Evolutionary conservation across 495 filamentous ascomycete genomes (phyloP).

Genomic region (Penicillium fimorum): DNA sequence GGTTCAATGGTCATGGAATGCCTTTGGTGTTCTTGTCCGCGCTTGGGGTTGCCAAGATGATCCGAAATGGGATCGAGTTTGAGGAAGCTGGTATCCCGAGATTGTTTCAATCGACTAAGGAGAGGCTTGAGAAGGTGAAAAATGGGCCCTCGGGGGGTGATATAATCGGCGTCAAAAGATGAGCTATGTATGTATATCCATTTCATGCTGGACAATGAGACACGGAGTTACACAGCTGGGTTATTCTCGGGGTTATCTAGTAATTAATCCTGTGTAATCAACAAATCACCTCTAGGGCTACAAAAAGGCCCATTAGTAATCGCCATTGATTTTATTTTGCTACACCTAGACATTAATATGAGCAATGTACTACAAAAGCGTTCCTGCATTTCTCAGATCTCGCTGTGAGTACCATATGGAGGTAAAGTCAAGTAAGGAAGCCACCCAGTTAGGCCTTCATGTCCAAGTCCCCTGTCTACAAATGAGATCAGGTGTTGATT

Average conservation of each 20-base stretch:
- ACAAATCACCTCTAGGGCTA: background rate
- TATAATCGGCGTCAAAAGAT: background rate
- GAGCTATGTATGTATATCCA: background rate
- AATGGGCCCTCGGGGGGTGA: background rate
- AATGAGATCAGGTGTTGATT: too few species aligned
- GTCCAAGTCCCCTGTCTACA: too few species aligned
- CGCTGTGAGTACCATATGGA: too few species aligned
- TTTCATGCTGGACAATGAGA: background rate
- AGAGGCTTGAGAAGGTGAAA: background rate
- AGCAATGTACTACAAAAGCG: too few species aligned
- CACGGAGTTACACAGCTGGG: background rate
- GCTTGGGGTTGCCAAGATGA: conserved; percentile 49
- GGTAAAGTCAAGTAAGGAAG: too few species aligned
- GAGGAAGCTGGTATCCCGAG: conserved; percentile 38
- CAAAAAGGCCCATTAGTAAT: too few species aligned
- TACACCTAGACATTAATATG: too few species aligned
- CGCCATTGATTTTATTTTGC: too few species aligned
- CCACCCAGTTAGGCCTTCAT: too few species aligned
- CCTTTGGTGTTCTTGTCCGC: conserved; percentile 43
- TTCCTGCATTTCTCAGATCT: too few species aligned
- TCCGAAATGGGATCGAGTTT: conserved; percentile 31
- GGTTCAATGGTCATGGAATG: conserved; percentile 59
- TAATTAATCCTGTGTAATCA: too few species aligned
- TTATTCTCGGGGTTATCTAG: background rate
- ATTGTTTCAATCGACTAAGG: conserved; percentile 32